phyloP scores from a whole-genome alignment of 495 filamentous ascomycete genomes.

The Daldinia bambusicola region DNA sequence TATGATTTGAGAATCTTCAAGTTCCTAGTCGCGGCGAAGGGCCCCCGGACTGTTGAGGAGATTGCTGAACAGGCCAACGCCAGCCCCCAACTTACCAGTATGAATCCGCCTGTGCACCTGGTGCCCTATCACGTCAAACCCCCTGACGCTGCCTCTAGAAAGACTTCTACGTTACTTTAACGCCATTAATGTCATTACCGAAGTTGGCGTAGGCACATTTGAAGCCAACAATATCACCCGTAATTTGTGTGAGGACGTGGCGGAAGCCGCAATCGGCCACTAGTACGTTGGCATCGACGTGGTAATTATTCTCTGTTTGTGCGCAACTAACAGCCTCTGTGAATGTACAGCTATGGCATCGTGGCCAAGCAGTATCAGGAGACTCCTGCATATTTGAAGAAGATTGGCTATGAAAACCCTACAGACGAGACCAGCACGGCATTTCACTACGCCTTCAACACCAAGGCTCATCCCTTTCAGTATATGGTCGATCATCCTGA shows the following conservation, averaged over 20 bases:
- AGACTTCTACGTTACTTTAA: not conserved
- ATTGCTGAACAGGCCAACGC: not conserved
- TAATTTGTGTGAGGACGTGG: not conserved
- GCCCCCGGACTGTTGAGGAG: not conserved
- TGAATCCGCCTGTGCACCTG: not conserved
- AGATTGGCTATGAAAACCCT: not conserved
- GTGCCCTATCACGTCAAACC: too few relatives aligned
- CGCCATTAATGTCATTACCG: not conserved
- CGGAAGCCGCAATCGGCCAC: not conserved
- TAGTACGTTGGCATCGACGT: not conserved
- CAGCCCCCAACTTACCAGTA: not conserved
- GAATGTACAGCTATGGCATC: not conserved
- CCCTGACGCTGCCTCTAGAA: not conserved
- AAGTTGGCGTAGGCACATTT: not conserved
- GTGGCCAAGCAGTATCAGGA: not conserved
- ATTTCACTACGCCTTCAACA: not conserved
- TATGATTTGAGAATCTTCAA: not conserved
- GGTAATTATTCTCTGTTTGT: not conserved
- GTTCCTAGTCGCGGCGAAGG: not conserved
- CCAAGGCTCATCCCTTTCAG: not conserved
- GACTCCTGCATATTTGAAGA: not conserved
- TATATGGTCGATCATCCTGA: not conserved
- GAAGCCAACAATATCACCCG: not conserved
- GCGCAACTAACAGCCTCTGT: not conserved
- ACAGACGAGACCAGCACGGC: not conserved